phyloP scores from a whole-genome alignment of 1,284 basidiomycete species.

The Naganishia sp. region DNA sequence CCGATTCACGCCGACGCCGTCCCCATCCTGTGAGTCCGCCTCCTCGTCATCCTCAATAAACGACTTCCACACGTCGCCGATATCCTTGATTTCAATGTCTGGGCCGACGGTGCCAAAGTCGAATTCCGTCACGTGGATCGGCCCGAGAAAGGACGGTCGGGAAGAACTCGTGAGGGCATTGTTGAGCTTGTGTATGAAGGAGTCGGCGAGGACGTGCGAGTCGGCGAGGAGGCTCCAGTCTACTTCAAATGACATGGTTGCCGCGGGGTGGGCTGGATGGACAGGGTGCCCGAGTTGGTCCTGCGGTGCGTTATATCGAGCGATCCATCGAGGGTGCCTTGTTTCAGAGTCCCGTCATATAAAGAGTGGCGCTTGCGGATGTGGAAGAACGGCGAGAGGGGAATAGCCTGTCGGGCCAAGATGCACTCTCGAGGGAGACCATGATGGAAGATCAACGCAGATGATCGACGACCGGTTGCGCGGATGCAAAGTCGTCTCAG shows the following conservation, averaged over 20 bases:
- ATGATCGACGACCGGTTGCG: no score
- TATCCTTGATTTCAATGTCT: slow-evolving; percentile 83
- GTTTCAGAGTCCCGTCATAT: no score
- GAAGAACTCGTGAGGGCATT: slow-evolving; percentile 68
- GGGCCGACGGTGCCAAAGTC: slow-evolving; percentile 83
- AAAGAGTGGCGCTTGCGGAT: no score
- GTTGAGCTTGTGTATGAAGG: slow-evolving; percentile 77
- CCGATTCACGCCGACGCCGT: slow-evolving; percentile 57
- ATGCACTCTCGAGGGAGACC: no score
- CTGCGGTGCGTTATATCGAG: no score
- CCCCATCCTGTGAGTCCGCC: slow-evolving; percentile 51
- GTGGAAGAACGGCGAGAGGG: no score
- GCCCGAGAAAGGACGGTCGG: slow-evolving; percentile 89
- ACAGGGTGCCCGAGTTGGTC: neutral
- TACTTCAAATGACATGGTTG: slow-evolving; percentile 58
- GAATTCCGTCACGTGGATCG: slow-evolving; percentile 77
- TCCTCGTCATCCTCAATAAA: slow-evolving; percentile 79
- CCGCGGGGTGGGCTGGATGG: neutral
- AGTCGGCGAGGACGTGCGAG: slow-evolving; percentile 63
- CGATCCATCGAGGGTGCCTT: no score
- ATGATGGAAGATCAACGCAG: no score
- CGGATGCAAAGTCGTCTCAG: no score
- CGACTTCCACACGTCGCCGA: slow-evolving; percentile 90
- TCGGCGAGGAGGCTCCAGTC: slow-evolving; percentile 58
- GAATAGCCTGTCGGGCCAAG: no score